A percentile compares a stretch with the other conserved stretches of the same genome.
These are phyloP conservation scores for Colletotrichum neosansevieriae DNA, from an alignment of 2,329 filamentous ascomycete genomes.

Conservation along the genomic window DNA sequence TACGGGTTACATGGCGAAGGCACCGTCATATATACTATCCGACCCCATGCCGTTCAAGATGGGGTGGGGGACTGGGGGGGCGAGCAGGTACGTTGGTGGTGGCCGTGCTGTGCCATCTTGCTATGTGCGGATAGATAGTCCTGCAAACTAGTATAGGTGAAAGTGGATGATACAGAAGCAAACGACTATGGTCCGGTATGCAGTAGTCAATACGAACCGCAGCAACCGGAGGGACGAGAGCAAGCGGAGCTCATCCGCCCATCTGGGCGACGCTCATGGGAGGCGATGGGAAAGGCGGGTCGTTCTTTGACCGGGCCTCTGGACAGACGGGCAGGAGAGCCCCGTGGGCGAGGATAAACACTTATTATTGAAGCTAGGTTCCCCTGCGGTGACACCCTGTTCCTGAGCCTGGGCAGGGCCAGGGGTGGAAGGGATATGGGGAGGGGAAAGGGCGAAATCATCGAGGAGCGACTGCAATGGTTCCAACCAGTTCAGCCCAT, in stretches of 20 bases:
- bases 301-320: conserved; percentile 19
- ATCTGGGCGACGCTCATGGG: conserved; percentile 23
- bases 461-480: conserved; percentile 22
- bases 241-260: conserved; percentile 26
- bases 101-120: background rate
- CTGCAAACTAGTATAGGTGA: conserved; percentile 12
- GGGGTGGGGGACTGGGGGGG: background rate
- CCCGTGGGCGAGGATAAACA: conserved; percentile 16
- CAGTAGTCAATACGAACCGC: conserved; percentile 31
- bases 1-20: conserved; percentile 33
- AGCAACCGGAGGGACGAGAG: conserved; percentile 23
- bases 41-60: conserved; percentile 5
- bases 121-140: conserved; percentile 16
- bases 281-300: conserved; percentile 28
- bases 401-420: conserved; percentile 38
- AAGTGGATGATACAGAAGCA: conserved; percentile 5
- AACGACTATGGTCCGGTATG: conserved; percentile 18
- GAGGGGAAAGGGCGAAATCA: conserved; percentile 5
- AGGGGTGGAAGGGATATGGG: conserved; percentile 21
- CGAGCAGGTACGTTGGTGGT: conserved; percentile 6
- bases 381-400: conserved; percentile 33
- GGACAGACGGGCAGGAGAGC: conserved; percentile 25
- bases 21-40: conserved; percentile 40
- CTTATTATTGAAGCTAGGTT: conserved; percentile 22
- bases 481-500: conserved; percentile 32